These are phyloP conservation scores for Juglanconis juglandina DNA, from an alignment of 2,329 filamentous ascomycete genomes.

Conservation along the genomic window DNA sequence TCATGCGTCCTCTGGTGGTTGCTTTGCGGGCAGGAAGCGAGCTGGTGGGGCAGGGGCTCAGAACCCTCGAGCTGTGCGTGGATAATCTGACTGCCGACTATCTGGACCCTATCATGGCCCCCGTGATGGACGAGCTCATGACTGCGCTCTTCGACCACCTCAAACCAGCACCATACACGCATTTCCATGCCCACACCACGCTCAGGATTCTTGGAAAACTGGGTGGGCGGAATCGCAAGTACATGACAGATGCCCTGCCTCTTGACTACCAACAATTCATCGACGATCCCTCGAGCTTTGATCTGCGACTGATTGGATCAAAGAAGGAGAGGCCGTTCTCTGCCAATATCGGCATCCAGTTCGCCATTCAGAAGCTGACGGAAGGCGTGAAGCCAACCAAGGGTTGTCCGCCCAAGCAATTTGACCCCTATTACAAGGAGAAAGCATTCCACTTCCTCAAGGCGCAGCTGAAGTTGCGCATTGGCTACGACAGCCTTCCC, in stretches of 20 bases:
- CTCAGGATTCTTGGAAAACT: constrained; percentile 97
- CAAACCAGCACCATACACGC: constrained; percentile 88
- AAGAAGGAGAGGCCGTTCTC: constrained; percentile 87
- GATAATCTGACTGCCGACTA: constrained; percentile 98
- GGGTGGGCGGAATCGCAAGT: constrained; percentile 91
- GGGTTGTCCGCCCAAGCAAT: constrained; percentile 51
- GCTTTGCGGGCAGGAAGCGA: constrained; percentile 88
- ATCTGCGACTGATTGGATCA: constrained; percentile 83
- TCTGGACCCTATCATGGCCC: constrained; percentile 97
- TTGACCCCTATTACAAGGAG: constrained; percentile 84
- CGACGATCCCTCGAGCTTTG: constrained; percentile 83
- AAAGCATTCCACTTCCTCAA: constrained; percentile 87
- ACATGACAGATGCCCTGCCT: constrained; percentile 84
- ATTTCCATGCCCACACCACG: constrained; percentile 96
- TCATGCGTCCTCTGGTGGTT: constrained; percentile 97
- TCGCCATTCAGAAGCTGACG: constrained; percentile 82
- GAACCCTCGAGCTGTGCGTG: constrained; percentile 93
- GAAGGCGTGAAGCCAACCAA: constrained; percentile 67
- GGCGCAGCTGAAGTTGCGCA: constrained; percentile 83
- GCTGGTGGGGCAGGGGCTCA: constrained; percentile 86
- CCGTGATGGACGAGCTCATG: constrained; percentile 98
- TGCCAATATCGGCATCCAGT: constrained; percentile 78
- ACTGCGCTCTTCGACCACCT: constrained; percentile 95
- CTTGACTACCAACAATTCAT: constrained; percentile 80
- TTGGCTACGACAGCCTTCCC: constrained; percentile 82